A percentile compares a stretch with the other conserved stretches of the same genome.
Conservation (phyloP, 768 basidiomycete genomes). For the Termitomyces sp. region DNA sequence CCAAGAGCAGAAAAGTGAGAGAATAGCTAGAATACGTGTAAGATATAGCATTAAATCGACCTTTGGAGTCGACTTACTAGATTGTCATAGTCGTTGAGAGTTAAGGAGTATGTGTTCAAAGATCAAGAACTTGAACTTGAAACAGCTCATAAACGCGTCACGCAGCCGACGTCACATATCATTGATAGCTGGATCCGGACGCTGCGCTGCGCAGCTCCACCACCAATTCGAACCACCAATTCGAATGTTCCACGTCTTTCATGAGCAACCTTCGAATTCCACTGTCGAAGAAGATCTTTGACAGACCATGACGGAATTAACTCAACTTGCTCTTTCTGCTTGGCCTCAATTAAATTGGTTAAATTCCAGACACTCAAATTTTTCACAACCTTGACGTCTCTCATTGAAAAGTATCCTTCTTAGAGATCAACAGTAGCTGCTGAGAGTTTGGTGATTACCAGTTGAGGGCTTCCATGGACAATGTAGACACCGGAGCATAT, state of each 20-base stretch:
- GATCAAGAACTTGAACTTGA: neutral
- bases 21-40: constrained; percentile 54
- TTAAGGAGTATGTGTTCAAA: constrained; percentile 3
- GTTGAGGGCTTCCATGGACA: neutral
- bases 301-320: neutral
- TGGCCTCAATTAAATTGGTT: neutral
- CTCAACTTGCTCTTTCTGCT: neutral
- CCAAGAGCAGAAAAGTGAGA: constrained; percentile 78
- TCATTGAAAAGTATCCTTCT: neutral
- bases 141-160: neutral
- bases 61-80: constrained; percentile 33
- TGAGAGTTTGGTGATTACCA: neutral
- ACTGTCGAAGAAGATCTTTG: neutral
- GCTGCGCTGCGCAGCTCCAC: neutral
- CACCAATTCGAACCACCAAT: neutral
- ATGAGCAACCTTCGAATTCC: neutral
- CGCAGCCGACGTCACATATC: neutral
- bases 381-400: neutral
- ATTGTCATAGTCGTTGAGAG: constrained; percentile 40
- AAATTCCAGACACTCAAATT: neutral
- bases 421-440: neutral
- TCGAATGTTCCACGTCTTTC: neutral
- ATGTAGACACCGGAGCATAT: neutral
- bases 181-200: too few relatives aligned
- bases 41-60: neutral